Percentiles rank a stretch among this genome's conserved stretches.
Evolutionary conservation across 1,139 yeast genomes (phyloP).

Genomic region (Kodamaea suecica): DNA sequence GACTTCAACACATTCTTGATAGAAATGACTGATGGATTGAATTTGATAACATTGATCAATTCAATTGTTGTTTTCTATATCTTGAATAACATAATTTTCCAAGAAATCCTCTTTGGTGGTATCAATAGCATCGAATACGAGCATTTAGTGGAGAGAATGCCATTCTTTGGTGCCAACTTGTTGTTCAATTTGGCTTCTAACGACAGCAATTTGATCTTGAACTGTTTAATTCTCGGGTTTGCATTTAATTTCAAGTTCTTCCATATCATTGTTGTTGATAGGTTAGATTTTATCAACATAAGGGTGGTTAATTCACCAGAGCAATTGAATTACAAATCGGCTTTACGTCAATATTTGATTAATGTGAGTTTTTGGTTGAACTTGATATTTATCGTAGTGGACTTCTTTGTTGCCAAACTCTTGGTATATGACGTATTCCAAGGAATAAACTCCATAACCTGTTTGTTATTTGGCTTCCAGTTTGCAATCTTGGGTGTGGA

Average conservation of each 20-base stretch:
- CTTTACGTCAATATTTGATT: conserved; percentile 17
- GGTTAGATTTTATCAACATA: conserved; percentile 55
- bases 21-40: conserved; percentile 36
- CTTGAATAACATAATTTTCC: conserved; percentile 36
- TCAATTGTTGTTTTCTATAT: conserved; percentile 35
- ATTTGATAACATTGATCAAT: conserved; percentile 33
- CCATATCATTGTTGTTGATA: conserved; percentile 69
- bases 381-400: conserved; percentile 43
- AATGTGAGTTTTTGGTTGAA: conserved; percentile 31
- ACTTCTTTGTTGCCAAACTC: conserved; percentile 50
- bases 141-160: conserved; percentile 44
- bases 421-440: conserved; percentile 60
- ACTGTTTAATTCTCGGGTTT: conserved; percentile 39
- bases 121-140: conserved; percentile 74
- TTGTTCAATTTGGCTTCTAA: conserved; percentile 61
- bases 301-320: conserved; percentile 29
- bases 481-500: conserved; percentile 65
- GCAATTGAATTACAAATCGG: conserved; percentile 30
- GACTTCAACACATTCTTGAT: conserved; percentile 29
- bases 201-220: conserved; percentile 53
- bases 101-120: conserved; percentile 63
- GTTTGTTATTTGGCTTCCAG: conserved; percentile 71
- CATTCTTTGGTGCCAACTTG: conserved; percentile 55
- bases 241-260: conserved; percentile 61
- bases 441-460: conserved; percentile 48